Conservation (phyloP, 1,284 basidiomycete species). For the Sporisorium graminicola region DNA sequence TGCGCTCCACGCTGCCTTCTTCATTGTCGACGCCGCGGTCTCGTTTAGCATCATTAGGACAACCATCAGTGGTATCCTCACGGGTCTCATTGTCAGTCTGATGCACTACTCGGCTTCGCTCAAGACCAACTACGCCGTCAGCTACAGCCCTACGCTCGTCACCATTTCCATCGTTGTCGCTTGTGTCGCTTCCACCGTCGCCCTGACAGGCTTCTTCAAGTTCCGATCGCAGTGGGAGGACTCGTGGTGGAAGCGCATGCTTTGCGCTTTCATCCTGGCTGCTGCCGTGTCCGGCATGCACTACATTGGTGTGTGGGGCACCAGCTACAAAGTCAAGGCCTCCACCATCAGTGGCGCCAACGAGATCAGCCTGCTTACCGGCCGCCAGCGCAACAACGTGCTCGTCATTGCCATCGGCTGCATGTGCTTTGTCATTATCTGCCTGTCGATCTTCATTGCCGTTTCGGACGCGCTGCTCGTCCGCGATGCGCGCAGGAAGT, state of each 20-base stretch:
- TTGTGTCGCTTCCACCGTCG: conserved; percentile 71
- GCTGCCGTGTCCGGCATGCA: conserved; percentile 73
- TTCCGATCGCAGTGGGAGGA: conserved; percentile 72
- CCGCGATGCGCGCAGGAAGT: conserved; percentile 70
- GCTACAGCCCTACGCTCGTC: conserved; percentile 70
- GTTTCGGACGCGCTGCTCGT: conserved; percentile 70
- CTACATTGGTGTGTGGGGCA: conserved; percentile 72
- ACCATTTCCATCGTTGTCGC: conserved; percentile 72
- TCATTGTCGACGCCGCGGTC: conserved; percentile 71
- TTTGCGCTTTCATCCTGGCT: conserved; percentile 71
- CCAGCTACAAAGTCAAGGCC: conserved; percentile 69
- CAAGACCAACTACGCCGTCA: conserved; percentile 65
- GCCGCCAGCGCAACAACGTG: conserved; percentile 65
- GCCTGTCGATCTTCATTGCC: conserved; percentile 71
- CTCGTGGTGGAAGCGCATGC: conserved; percentile 72
- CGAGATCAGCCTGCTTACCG: conserved; percentile 46
- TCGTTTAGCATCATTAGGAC: conserved; percentile 71
- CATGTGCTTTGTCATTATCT: conserved; percentile 72
- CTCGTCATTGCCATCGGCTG: conserved; percentile 70
- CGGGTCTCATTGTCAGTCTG: conserved; percentile 80
- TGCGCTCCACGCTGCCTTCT: conserved; percentile 72
- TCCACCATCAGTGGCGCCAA: conserved; percentile 25
- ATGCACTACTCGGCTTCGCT: conserved; percentile 73
- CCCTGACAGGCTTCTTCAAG: conserved; percentile 72
- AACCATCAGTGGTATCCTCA: conserved; percentile 76